Evolutionary conservation across 2,329 filamentous ascomycete genomes (phyloP).

Genomic region (Beauveria brongniartii): DNA sequence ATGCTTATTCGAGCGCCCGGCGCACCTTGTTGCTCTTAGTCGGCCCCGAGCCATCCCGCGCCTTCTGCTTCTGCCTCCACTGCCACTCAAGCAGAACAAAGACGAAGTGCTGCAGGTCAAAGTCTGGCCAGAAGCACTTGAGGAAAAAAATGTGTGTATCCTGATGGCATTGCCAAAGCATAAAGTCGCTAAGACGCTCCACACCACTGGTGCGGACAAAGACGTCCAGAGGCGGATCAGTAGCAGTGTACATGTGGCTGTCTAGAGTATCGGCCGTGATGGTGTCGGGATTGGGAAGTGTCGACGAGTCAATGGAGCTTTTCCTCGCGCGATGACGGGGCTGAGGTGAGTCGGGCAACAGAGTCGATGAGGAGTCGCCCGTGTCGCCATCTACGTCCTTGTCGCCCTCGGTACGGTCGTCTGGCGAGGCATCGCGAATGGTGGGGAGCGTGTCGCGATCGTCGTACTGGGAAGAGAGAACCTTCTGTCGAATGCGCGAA

Average conservation of each 20-base stretch:
- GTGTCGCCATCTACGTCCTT: conserved; percentile 37
- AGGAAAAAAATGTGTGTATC: conserved; percentile 89
- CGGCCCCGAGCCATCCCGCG: conserved; percentile 33
- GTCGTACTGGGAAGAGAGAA: conserved; percentile 58
- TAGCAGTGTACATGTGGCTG: conserved; percentile 79
- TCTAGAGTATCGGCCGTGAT: conserved; percentile 79
- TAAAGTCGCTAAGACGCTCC: conserved; percentile 87
- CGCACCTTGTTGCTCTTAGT: conserved; percentile 18
- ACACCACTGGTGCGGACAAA: conserved; percentile 91
- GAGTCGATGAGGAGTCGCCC: conserved; percentile 52
- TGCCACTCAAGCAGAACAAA: conserved; percentile 91
- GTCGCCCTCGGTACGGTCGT: conserved; percentile 38
- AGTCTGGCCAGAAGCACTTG: conserved; percentile 90
- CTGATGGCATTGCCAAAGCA: conserved; percentile 97
- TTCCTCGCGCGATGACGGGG: conserved; percentile 26
- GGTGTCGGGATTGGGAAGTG: conserved; percentile 65
- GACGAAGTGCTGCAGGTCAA: conserved; percentile 87
- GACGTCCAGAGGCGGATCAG: conserved; percentile 80
- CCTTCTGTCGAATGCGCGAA: conserved; percentile 77
- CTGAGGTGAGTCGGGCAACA: conserved; percentile 46
- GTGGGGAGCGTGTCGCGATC: conserved; percentile 38
- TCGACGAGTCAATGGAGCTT: conserved; percentile 26
- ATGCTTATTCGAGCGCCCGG: conserved; percentile 16
- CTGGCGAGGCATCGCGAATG: conserved; percentile 40
- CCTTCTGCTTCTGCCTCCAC: conserved; percentile 53